Percentiles rank a stretch among this genome's conserved stretches.
phyloP scores from a whole-genome alignment of 2,329 filamentous ascomycete genomes.

The Talaromyces sp. region DNA sequence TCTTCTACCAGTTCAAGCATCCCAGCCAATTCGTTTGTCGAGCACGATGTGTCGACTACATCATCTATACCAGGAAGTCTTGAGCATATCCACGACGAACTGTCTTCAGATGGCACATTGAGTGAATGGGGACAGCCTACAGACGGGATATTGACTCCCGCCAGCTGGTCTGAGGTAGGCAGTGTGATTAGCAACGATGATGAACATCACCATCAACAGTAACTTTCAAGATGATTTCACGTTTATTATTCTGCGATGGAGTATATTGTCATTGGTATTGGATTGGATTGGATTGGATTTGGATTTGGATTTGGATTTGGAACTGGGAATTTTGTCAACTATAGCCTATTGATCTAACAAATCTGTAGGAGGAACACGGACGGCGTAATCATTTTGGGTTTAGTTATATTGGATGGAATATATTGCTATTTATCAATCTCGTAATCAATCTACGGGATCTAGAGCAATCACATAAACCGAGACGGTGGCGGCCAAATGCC shows the following conservation, averaged over 20 bases:
- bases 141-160: conserved; percentile 38
- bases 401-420: not conserved
- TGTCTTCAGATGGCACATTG: conserved; percentile 39
- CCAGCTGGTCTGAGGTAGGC: conserved; percentile 47
- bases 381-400: not conserved
- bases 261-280: not conserved
- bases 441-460: not conserved
- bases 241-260: not conserved
- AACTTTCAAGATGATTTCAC: not conserved
- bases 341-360: not conserved
- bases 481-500: conserved; percentile 22
- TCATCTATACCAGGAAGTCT: conserved; percentile 40
- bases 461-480: not conserved
- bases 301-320: not conserved
- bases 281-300: not conserved
- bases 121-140: conserved; percentile 39
- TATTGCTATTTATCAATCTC: not conserved
- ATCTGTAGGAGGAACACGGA: not conserved
- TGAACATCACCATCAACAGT: conserved; percentile 23
- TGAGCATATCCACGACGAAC: conserved; percentile 38
- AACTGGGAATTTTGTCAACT: not conserved
- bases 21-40: conserved; percentile 25
- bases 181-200: conserved; percentile 46
- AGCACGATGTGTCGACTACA: conserved; percentile 33
- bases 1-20: conserved; percentile 17